Base-by-base conservation (phyloP, 306 rosid species). In the Cucumis hystrix region DNA sequence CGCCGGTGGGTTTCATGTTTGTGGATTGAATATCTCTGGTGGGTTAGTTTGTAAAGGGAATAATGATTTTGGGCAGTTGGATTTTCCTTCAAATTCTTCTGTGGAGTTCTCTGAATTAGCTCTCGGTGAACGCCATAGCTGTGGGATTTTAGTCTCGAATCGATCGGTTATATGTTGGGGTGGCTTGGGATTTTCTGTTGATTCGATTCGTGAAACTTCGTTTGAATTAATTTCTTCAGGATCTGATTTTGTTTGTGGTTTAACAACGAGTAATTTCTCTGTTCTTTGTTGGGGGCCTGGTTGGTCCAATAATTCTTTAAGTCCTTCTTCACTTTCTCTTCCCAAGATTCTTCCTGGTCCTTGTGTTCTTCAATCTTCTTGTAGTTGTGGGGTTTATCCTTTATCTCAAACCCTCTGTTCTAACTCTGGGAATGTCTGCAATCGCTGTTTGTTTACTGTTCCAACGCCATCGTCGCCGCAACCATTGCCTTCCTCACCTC, bases 211-310 rank as follows among this genome's bases (percentile, higher is more conserved):
- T 13, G 75, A 78, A 3, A 77, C 80, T 77, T 82, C 84, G 13
- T 94, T 94, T 79, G 91, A 90, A 74, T 63, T 85, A 6, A 86
- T 94, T 55, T 89, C 80, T 81, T 86, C 98, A 18, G 96, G 94
- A 11, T 88, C 86, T 30, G 78, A 89, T 83, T 94, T 91, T 78
- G 83, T 87, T 67, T 94, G 98, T 84, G 98, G 98, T 30, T 84
- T 93, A 61, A 82, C 64, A 0, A 79, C 87, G 4, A 7, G 8
- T 0, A 87, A 86, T 74, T 83, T 87, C 25, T 82, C 91, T 2
- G 77, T 93, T n/a, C 3, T 87, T 35, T 93, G 98, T 83, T 93
- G 97, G 97, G 98, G 98, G 15, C 85, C 90, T 54, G 97, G 97
- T 16, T 91, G 96, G 93, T 75, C 83, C 60, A 64, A 69, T 82